phyloP scores from a whole-genome alignment of 306 rosid species.

The Prunus fruticosa region DNA sequence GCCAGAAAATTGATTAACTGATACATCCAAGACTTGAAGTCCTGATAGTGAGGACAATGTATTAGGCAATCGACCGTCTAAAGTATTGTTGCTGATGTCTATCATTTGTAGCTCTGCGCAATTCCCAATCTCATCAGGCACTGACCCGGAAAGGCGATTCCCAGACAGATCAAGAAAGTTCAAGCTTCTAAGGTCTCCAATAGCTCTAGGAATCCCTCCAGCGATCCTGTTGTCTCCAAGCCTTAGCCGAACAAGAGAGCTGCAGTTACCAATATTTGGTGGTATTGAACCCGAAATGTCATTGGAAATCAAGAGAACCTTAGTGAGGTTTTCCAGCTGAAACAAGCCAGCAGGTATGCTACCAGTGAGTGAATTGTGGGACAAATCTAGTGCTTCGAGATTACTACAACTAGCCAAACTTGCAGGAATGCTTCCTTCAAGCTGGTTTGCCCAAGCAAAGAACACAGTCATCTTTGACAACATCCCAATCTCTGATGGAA shows the following conservation, averaged over 20 bases:
- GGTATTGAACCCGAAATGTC: slow-evolving; percentile 86
- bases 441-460: slow-evolving; percentile 91
- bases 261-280: slow-evolving; percentile 67
- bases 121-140: slow-evolving; percentile 79
- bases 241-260: slow-evolving; percentile 73
- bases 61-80: slow-evolving; percentile 65
- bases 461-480: slow-evolving; percentile 61
- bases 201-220: slow-evolving; percentile 67
- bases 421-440: slow-evolving; percentile 86
- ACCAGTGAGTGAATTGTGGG: slow-evolving; percentile 74
- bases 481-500: slow-evolving; percentile 74
- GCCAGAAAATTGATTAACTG: slow-evolving; percentile 59
- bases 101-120: slow-evolving; percentile 82
- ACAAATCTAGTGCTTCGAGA: slow-evolving; percentile 77
- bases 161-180: slow-evolving; percentile 77
- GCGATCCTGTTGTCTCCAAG: slow-evolving; percentile 71
- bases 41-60: slow-evolving; percentile 59
- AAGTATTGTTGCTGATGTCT: slow-evolving; percentile 62
- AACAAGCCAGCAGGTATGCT: slow-evolving; percentile 70
- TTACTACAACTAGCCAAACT: slow-evolving; percentile 55
- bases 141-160: slow-evolving; percentile 63
- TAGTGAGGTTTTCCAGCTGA: slow-evolving; percentile 79
- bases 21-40: slow-evolving; percentile 80
- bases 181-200: slow-evolving; percentile 57
- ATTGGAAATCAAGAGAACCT: slow-evolving; percentile 77